A percentile compares a stretch with the other conserved stretches of the same genome.
Conservation (phyloP, 441 rosid genomes). For the Gossypium lobatum region DNA sequence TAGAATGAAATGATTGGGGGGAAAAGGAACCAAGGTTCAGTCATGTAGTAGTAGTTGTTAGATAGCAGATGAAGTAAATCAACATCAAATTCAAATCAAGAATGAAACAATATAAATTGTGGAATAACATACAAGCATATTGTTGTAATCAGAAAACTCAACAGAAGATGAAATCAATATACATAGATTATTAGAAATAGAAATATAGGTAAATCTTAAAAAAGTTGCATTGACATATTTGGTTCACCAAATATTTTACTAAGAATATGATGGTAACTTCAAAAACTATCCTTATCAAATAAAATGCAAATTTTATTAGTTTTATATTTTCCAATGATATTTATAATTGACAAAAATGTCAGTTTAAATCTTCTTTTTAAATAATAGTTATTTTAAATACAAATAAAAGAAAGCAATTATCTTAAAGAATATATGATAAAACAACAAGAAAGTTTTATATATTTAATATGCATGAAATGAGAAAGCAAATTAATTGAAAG, state of each 20-base stretch:
- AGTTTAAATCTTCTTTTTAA: background rate
- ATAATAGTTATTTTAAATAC: background rate
- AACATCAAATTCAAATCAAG: background rate
- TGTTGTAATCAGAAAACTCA: background rate
- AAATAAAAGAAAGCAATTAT: background rate
- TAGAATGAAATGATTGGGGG: background rate
- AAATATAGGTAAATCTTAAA: background rate
- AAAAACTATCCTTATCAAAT: background rate
- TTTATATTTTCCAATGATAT: background rate
- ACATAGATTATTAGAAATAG: background rate
- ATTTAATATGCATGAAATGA: background rate
- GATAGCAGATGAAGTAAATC: background rate
- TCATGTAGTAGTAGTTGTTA: background rate
- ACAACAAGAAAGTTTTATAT: background rate
- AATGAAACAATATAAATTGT: background rate
- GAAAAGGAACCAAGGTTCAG: background rate
- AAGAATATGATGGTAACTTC: background rate
- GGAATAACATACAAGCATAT: background rate
- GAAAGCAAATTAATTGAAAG: background rate
- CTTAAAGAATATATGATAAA: background rate
- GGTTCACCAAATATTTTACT: background rate
- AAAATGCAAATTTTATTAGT: background rate
- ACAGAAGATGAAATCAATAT: background rate
- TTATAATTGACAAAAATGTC: background rate
- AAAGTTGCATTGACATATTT: background rate